phyloP scores from a whole-genome alignment of 331 rosid species.

The Cydonia oblonga region DNA sequence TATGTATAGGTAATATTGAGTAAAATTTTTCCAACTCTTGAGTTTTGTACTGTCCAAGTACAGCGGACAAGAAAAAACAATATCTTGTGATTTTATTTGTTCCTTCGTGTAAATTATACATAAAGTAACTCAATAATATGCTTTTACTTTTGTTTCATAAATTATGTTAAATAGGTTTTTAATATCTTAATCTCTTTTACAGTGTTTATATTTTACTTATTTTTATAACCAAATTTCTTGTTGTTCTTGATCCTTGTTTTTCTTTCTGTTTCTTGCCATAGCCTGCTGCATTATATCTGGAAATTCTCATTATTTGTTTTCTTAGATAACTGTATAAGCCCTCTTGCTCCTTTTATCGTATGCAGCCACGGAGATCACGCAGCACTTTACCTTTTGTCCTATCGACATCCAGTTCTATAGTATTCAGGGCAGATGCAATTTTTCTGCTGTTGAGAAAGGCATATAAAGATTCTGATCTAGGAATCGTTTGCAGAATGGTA shows the following conservation, averaged over 20 bases:
- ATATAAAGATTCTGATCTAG: conserved; percentile 67
- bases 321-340: not conserved
- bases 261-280: not conserved
- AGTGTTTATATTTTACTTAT: not conserved
- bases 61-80: not conserved
- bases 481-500: conserved; percentile 81
- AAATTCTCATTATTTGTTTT: not conserved
- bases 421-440: conserved; percentile 67
- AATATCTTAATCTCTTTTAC: not conserved
- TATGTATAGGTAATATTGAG: not conserved
- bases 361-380: conserved; percentile 83
- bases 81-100: not conserved
- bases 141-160: not conserved
- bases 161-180: not conserved
- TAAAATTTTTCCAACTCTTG: not conserved
- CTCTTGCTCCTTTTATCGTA: conserved; percentile 7
- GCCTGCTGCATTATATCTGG: not conserved
- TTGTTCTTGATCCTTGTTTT: not conserved
- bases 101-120: not conserved
- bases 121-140: not conserved
- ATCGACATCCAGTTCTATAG: conserved; percentile 53
- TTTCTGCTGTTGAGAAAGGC: conserved; percentile 79
- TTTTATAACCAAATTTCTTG: not conserved
- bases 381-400: conserved; percentile 43
- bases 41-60: not conserved